Evolutionary conservation across 2,329 filamentous ascomycete genomes (phyloP), one percentile per base, ranked within the genome.

Genomic region (Scedosporium apiospermum): DNA sequence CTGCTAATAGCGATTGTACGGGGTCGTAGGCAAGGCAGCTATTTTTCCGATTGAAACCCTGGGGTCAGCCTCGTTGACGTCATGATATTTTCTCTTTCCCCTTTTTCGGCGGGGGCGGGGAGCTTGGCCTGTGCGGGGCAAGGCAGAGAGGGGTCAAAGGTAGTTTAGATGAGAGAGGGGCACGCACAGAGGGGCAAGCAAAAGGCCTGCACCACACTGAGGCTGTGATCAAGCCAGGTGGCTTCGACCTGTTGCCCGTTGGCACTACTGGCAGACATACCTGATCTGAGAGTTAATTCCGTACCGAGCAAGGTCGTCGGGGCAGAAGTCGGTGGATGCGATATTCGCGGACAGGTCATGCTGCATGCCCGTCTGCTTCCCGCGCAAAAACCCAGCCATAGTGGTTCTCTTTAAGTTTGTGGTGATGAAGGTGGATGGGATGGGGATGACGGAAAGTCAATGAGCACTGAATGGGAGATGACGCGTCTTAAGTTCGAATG

Each of bases 331-430:
- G 65, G 91, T 89, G 44, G 91, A 84, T 18, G 85, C 81, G 66
- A 98, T 86, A 67, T 88, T 89, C 18, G 87, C 87, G 61, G 93
- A 96, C 67, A 99, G 83, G 77, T 98, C 95, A 76, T 88, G 90
- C 73, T 92, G 89, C 69, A 99, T 89, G 70, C 95, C 95, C 63
- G 91, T 86, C 81, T 98, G 95, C 81, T 96, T 97, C 69, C 90
- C 89, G 73, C 95, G 84, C 66, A 99, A 79, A 73, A 98, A 93
- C 69, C 89, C 86, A 62, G 93, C 87, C 93, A 97, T 97, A 58
- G 64, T 71, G 67, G 60, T 61, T 23, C 16, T 14, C 30, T 55
- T 49, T 49, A n/a, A 49, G 16, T 49, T 49, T 49, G 14, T 16
- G 34, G 7, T 27, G 27, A 34, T 27, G 21, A 57, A 57, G 6